Evolutionary conservation across 768 basidiomycete genomes (phyloP), one percentile per base, ranked within the genome.

Genomic region (Trametes cingulata): DNA sequence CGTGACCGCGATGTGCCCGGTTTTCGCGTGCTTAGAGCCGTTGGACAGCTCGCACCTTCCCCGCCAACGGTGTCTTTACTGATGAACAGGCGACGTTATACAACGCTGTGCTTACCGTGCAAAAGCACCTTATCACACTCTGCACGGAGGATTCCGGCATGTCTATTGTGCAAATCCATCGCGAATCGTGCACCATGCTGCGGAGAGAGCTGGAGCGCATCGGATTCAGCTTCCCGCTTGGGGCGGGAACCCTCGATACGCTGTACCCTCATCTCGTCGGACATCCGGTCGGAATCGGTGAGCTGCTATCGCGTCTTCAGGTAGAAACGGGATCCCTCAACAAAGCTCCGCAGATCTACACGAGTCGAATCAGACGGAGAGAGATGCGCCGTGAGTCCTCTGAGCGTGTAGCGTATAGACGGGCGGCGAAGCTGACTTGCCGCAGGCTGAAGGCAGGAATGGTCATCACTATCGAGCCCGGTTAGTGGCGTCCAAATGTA

Each of bases 211-310:
- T 98, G 47, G 83, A 81, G 59, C 88, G 91, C 67, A 80, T 94
- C 41, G 91, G 91, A 1, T 88, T 93, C 68, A 77, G 81, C 42
- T 74, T 92, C 36, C 75, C 75, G 0, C 77, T 79, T 12, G 76
- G 77, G 10, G 67, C 74, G 1, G 86, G 87, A 24, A 78, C 91
- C 55, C 79, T 95, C 45, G 83, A 91, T 63, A 67, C 77, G 29
- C 72, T 99, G 66, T 99, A 98, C 69, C 97, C 97, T 0, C 97
- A 99, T 77, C 93, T 86, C 63, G 73, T 99, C 47, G 85, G 91
- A 25, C 97, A 99, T 76, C 90, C 91, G 7, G 87, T 98, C 37
- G 97, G 97, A 6, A 87, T 97, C 50, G 90, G 91, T 88, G 48
- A 50, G 84, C 74, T 9, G 10, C 6, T 15, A 10, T 22, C 6